Evolutionary conservation across 192 early-diverging fungal genomes (phyloP).

Genomic region (Coemansia sp.): DNA sequence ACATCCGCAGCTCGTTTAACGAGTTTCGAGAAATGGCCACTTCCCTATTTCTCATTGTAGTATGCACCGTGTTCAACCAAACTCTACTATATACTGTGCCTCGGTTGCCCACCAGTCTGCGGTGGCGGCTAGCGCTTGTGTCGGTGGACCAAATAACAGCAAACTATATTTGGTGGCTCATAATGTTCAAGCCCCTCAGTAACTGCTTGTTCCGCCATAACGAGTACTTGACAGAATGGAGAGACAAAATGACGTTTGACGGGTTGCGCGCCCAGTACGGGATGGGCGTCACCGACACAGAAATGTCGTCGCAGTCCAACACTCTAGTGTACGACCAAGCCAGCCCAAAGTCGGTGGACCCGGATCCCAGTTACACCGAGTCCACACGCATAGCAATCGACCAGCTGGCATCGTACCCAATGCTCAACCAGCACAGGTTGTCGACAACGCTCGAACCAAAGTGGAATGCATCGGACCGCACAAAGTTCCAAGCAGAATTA

Average conservation of each 20-base stretch:
- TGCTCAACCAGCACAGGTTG: slow-evolving; percentile 1
- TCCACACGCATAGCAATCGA: slow-evolving; percentile 35
- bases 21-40: slow-evolving; percentile 51
- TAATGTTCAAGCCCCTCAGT: slow-evolving; percentile 50
- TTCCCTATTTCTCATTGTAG: slow-evolving; percentile 29
- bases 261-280: slow-evolving; percentile 43
- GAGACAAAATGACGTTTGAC: slow-evolving; percentile 41
- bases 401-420: slow-evolving; percentile 26
- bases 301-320: slow-evolving; percentile 32
- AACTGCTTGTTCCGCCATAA: slow-evolving; percentile 50
- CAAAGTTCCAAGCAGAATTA: neutral
- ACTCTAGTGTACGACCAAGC: slow-evolving; percentile 16
- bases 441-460: neutral
- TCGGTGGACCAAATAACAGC: slow-evolving; percentile 36
- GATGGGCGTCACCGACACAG: slow-evolving; percentile 21
- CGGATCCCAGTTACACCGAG: slow-evolving; percentile 38
- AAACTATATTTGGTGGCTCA: slow-evolving; percentile 54
- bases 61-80: slow-evolving; percentile 41
- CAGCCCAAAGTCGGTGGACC: slow-evolving; percentile 10
- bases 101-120: slow-evolving; percentile 25
- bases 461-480: neutral
- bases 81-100: slow-evolving; percentile 32
- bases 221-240: slow-evolving; percentile 41
- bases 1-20: slow-evolving; percentile 54
- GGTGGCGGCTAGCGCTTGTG: slow-evolving; percentile 34